A percentile compares a stretch with the other conserved stretches of the same genome.
Conservation (phyloP, 1,284 basidiomycete genomes). For the Trametes versicolor region DNA sequence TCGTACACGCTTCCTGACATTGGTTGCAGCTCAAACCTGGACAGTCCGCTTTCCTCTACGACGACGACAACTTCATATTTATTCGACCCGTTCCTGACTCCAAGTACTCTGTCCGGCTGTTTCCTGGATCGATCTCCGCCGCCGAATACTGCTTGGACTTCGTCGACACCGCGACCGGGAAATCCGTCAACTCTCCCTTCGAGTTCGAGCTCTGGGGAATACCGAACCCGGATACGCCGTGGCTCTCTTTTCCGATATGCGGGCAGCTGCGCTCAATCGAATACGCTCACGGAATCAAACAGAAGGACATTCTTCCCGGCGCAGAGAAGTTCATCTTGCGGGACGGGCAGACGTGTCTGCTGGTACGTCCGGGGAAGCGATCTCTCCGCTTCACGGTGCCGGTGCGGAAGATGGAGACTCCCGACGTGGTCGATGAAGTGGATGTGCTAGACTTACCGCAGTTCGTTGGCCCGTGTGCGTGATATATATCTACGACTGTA, state of each 20-base stretch:
- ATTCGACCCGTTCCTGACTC: background rate
- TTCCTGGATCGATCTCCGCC: constrained; percentile 9
- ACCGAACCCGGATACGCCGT: constrained; percentile 5
- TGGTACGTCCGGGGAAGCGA: background rate
- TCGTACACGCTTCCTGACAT: background rate
- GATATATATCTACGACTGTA: too few relatives aligned
- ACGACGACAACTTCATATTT: background rate
- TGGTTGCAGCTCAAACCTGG: background rate
- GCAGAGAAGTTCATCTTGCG: constrained; percentile 3
- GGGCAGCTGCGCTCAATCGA: background rate
- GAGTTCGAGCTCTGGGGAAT: constrained; percentile 17
- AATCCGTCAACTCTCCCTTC: constrained; percentile 22
- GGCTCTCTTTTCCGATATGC: constrained; percentile 1
- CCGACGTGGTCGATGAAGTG: background rate
- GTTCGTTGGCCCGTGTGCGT: background rate
- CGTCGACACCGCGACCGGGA: constrained; percentile 14
- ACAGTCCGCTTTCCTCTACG: background rate
- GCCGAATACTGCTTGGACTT: constrained; percentile 21
- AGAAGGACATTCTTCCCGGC: background rate
- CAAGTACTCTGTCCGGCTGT: constrained; percentile 9
- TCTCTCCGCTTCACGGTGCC: constrained; percentile 2
- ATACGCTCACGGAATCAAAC: background rate
- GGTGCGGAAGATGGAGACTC: background rate
- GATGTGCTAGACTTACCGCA: background rate
- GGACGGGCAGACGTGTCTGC: constrained; percentile 1